Percentiles rank a stretch among this genome's conserved stretches.
These are phyloP conservation scores for Acrasis kona DNA, from an alignment of 78 protist species.

Conservation along the genomic window DNA sequence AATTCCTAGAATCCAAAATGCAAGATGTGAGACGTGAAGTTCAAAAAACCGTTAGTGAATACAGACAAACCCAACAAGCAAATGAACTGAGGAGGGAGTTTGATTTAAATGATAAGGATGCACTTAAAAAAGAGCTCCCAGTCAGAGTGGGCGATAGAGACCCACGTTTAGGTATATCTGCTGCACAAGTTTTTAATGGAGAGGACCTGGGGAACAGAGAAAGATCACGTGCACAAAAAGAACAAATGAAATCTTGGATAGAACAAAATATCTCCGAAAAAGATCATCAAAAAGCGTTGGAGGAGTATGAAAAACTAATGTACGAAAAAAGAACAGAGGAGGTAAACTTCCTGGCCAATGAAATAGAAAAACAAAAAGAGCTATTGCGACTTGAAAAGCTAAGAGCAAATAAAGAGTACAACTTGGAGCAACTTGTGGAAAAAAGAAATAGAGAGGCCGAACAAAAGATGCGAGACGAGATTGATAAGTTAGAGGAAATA, in stretches of 20 bases:
- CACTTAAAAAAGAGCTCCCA: constrained; percentile 4
- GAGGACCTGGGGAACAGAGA: constrained; percentile 1
- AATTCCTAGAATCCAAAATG: not conserved
- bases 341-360: not conserved
- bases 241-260: not conserved
- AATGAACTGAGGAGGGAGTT: not conserved
- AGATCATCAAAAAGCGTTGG: not conserved
- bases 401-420: not conserved
- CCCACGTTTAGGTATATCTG: not conserved
- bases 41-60: not conserved
- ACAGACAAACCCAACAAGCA: not conserved
- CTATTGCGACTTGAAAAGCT: not conserved
- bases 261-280: not conserved
- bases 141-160: not conserved
- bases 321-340: not conserved
- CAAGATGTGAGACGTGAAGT: not conserved
- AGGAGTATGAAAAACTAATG: not conserved
- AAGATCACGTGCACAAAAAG: not conserved
- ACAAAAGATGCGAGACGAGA: not conserved
- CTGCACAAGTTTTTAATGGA: constrained; percentile 12
- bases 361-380: not conserved
- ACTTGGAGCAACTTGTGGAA: too few relatives aligned
- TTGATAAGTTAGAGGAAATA: not conserved
- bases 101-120: constrained; percentile 10
- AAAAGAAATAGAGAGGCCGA: not conserved